phyloP scores from a whole-genome alignment of 164 flowering plant species.

The Umbellularia californica region DNA sequence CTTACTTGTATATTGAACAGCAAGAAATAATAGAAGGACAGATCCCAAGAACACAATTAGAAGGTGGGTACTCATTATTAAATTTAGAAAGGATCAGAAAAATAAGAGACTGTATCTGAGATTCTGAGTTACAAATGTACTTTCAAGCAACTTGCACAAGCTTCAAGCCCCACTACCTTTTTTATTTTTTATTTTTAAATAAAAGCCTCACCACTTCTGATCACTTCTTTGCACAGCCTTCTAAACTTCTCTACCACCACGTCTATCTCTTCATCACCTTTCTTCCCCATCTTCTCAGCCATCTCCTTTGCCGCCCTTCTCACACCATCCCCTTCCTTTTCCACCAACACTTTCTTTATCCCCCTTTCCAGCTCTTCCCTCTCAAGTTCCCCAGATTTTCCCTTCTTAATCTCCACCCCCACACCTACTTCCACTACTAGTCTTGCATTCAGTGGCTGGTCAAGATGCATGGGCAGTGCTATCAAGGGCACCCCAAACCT shows the following conservation, averaged over 20 bases:
- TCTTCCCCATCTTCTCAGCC: slow-evolving; percentile 14
- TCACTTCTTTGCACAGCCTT: slow-evolving; percentile 3
- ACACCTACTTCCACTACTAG: slow-evolving; percentile 35
- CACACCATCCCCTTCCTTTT: slow-evolving; percentile 17
- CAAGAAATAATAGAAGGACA: no score
- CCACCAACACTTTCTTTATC: slow-evolving; percentile 24
- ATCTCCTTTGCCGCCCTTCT: slow-evolving; percentile 22
- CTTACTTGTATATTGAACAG: no score
- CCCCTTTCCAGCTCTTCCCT: slow-evolving; percentile 24
- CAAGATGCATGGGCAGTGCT: slow-evolving; percentile 43
- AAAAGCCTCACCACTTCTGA: no score
- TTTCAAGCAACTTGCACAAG: no score
- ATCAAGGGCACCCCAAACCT: slow-evolving; percentile 34
- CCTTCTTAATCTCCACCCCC: slow-evolving; percentile 27
- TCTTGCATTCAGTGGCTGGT: slow-evolving; percentile 39
- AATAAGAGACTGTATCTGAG: no score
- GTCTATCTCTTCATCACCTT: slow-evolving; percentile 21
- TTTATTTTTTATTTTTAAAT: no score
- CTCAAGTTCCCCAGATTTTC: slow-evolving; percentile 9
- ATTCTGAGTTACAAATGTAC: no score
- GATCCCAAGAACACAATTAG: no score
- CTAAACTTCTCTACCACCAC: slow-evolving; percentile 15
- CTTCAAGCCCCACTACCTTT: no score
- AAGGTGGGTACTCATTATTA: no score
- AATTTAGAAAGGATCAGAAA: no score